Evolutionary conservation across 2,329 filamentous ascomycete species (phyloP), one percentile per base, ranked within the genome.

Genomic region (Trichoderma gracile): DNA sequence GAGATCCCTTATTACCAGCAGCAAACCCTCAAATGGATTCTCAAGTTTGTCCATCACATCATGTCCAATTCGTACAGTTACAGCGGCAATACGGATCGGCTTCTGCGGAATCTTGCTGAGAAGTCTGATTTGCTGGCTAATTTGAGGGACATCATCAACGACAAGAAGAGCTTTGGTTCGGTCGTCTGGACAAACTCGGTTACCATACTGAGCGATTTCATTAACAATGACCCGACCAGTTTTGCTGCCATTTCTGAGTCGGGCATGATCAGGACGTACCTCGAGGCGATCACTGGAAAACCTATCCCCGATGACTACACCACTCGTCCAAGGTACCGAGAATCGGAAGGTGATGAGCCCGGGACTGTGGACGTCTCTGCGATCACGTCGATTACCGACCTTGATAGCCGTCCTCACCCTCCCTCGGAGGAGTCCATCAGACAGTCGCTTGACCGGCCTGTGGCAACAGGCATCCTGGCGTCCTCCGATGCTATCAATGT

Each of bases 201-300:
- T 67, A 93, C 89, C 62, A 94, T 97, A 64, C 81, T 99, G 57
- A 95, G 92, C 73, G 94, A 92, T 71, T 99, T 99, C 76, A 96
- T 99, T 71, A 96, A 99, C 78, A 97, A 98, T 73, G 95, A 99
- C 72, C 95, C 95, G 0, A 99, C 95, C 0, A 99, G 95, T 76
- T 99, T 97, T 75, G 90, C 92, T 30, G 92, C 97, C 25, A 95
- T 99, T 68, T 92, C 92, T 15, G 95, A 99, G 78, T 94, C 95
- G 57, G 93, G 93, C 23, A 84, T 99, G 70, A 93, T 95, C 71
- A 90, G 90, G 73, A 91, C 88, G 58, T 90, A 97, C 65, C 82
- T 99, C 15, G 89, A 94, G 75, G 88, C 93, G 3, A 85, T 98
- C 61, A 96, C 87, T 1, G 82, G 84, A 5, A 79, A 78, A 27